These are phyloP conservation scores for Scutellaria barbata DNA, from an alignment of 257 asterid species.

Conservation along the genomic window DNA sequence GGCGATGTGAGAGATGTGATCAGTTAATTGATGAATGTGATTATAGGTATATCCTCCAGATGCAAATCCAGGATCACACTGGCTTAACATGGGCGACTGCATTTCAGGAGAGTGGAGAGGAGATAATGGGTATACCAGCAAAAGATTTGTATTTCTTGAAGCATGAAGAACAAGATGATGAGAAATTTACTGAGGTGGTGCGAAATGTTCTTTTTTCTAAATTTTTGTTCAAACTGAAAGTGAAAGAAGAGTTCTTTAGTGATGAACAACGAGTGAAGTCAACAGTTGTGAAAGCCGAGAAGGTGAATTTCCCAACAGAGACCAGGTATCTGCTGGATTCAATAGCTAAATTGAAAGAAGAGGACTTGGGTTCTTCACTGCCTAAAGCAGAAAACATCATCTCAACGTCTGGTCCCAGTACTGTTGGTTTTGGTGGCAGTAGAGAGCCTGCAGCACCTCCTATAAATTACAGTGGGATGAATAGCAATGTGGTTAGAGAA, in stretches of 20 bases:
- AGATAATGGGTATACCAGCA: constrained; percentile 82
- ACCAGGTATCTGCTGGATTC: constrained; percentile 58
- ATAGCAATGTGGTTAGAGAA: constrained; percentile 44
- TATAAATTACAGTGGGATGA: constrained; percentile 41
- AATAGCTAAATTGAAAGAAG: constrained; percentile 54
- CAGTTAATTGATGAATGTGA: constrained; percentile 76
- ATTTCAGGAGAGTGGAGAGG: constrained; percentile 87
- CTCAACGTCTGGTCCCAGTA: constrained; percentile 42
- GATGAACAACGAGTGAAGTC: constrained; percentile 91
- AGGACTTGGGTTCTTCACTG: constrained; percentile 43
- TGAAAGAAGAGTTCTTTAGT: constrained; percentile 79
- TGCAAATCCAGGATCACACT: constrained; percentile 94
- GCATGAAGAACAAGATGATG: constrained; percentile 83
- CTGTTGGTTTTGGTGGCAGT: constrained; percentile 46
- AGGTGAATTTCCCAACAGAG: constrained; percentile 54
- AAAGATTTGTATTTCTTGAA: constrained; percentile 73
- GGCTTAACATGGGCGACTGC: constrained; percentile 90
- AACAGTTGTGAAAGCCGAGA: constrained; percentile 76
- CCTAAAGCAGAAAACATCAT: constrained; percentile 44
- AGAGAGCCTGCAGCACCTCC: constrained; percentile 42
- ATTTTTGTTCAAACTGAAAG: constrained; percentile 74
- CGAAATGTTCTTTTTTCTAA: constrained; percentile 55
- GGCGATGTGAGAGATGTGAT: constrained; percentile 86
- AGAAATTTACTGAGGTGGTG: constrained; percentile 59
- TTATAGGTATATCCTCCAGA: constrained; percentile 81